Evolutionary conservation across 2,329 filamentous ascomycete genomes (phyloP).

Genomic region (Botrytis sinoallii): DNA sequence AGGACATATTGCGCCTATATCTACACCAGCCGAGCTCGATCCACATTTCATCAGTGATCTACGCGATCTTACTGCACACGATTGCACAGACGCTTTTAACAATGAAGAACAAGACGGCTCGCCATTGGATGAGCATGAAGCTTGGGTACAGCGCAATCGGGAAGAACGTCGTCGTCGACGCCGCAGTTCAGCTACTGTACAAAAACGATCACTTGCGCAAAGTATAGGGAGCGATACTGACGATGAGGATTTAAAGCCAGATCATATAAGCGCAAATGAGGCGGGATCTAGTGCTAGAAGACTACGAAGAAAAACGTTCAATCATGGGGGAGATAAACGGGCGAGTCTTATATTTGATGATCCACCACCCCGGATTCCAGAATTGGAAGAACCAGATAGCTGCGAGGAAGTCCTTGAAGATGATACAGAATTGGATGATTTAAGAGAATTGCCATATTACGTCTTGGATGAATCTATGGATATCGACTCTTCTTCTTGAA

Average conservation of each 20-base stretch:
- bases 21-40: slow-evolving; percentile 27
- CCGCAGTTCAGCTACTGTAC: slow-evolving; percentile 34
- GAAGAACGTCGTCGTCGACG: slow-evolving; percentile 34
- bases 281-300: slow-evolving; percentile 36
- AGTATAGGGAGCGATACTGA: slow-evolving; percentile 39
- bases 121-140: slow-evolving; percentile 28
- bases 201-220: slow-evolving; percentile 36
- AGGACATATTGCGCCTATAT: slow-evolving; percentile 25
- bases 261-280: slow-evolving; percentile 35
- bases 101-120: slow-evolving; percentile 20
- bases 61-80: slow-evolving; percentile 29
- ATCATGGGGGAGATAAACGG: slow-evolving; percentile 29
- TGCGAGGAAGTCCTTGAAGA: slow-evolving; percentile 35
- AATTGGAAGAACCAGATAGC: slow-evolving; percentile 37
- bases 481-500: slow-evolving; percentile 27
- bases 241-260: slow-evolving; percentile 37
- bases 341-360: slow-evolving; percentile 38
- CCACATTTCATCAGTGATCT: slow-evolving; percentile 25
- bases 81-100: background rate
- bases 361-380: slow-evolving; percentile 37
- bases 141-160: slow-evolving; percentile 28
- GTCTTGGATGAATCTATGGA: slow-evolving; percentile 33
- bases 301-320: slow-evolving; percentile 32
- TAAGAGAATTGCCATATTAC: slow-evolving; percentile 33
- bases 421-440: slow-evolving; percentile 25